phyloP scores from a whole-genome alignment of 495 filamentous ascomycete genomes.

The Pseudotulostoma volvatum region DNA sequence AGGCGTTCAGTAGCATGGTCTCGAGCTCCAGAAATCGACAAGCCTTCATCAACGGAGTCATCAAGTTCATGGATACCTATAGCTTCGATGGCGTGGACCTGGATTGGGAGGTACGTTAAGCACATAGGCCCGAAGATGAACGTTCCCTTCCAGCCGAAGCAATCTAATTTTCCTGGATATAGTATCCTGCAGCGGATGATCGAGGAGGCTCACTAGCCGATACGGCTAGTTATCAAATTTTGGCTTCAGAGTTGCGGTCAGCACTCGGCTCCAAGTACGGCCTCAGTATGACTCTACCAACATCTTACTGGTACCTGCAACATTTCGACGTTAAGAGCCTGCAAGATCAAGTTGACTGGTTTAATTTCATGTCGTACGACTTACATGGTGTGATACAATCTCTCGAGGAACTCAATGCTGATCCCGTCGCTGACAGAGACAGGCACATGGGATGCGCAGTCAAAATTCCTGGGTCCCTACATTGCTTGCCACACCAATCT shows the following conservation, averaged over 20 bases:
- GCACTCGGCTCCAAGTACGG: constrained; percentile 10
- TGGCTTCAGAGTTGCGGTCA: constrained; percentile 16
- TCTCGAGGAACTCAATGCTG: no score
- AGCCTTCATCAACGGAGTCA: no score
- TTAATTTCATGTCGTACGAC: constrained; percentile 44
- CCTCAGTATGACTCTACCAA: constrained; percentile 24
- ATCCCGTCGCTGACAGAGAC: no score
- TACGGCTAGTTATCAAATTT: constrained; percentile 17
- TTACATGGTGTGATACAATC: no score
- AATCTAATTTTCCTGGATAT: no score
- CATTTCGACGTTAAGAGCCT: constrained; percentile 25
- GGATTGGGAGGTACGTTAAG: constrained; percentile 16
- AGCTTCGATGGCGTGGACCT: constrained; percentile 40
- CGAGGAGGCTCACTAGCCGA: constrained; percentile 22
- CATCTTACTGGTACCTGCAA: constrained; percentile 33
- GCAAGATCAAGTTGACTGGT: constrained; percentile 25
- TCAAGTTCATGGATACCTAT: constrained; percentile 29
- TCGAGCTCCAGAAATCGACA: no score
- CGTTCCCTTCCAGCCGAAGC: no score
- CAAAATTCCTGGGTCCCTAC: constrained; percentile 7
- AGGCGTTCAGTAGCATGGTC: no score
- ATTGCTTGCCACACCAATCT: constrained; percentile 12
- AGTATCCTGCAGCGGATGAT: no score
- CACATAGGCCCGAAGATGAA: no score
- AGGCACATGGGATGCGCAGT: constrained; percentile 14